phyloP scores from a whole-genome alignment of 1,284 basidiomycete species.

The Sporisorium exsertum region DNA sequence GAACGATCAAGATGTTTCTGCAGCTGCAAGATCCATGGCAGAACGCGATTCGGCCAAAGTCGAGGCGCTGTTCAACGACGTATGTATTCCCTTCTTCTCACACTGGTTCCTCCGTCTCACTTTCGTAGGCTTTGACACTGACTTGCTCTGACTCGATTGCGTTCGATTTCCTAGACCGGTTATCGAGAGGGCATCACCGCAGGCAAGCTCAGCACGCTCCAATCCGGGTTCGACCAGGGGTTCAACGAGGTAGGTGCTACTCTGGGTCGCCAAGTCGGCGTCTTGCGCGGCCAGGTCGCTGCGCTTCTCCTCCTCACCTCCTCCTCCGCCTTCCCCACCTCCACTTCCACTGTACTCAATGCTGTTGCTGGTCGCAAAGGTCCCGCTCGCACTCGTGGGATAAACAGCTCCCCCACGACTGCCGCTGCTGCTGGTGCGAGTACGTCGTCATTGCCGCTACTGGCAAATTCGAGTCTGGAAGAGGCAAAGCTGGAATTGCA shows the following conservation, averaged over 20 bases:
- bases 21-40: slow-evolving; percentile 33
- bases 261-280: slow-evolving; percentile 79
- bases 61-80: slow-evolving; percentile 52
- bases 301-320: slow-evolving; percentile 73
- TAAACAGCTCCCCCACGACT: not conserved
- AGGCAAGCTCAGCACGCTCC: slow-evolving; percentile 82
- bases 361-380: slow-evolving; percentile 5
- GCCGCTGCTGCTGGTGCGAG: not conserved
- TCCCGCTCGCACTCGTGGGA: slow-evolving; percentile 1
- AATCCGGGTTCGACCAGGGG: slow-evolving; percentile 83
- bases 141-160: not conserved
- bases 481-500: slow-evolving; percentile 17
- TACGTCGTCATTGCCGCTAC: slow-evolving; percentile 8
- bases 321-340: not conserved
- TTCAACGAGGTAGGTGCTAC: slow-evolving; percentile 80
- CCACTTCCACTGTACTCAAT: not conserved
- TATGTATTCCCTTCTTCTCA: slow-evolving; percentile 20
- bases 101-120: not conserved
- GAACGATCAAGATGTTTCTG: slow-evolving; percentile 39
- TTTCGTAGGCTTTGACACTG: not conserved
- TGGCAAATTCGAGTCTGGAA: slow-evolving; percentile 11
- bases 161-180: slow-evolving; percentile 76
- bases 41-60: slow-evolving; percentile 50
- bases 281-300: slow-evolving; percentile 77
- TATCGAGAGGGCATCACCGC: slow-evolving; percentile 88